These are phyloP conservation scores for Cyclotella choctawhatcheeana DNA, from an alignment of 108 stramenopile species.

Conservation along the genomic window DNA sequence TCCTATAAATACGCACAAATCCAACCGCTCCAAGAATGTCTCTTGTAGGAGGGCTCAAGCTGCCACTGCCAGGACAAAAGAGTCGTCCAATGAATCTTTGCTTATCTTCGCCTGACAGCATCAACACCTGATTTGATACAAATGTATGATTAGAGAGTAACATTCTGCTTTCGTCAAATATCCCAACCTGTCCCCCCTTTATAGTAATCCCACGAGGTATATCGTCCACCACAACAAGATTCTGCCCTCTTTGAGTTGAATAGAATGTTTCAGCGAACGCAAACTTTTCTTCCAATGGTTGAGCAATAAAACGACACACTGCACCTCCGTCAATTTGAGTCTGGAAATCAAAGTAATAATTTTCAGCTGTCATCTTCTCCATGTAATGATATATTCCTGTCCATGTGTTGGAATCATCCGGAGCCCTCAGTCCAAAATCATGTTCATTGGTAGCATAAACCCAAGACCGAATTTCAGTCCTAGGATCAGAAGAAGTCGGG, in stretches of 20 bases:
- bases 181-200: slow-evolving; percentile 15
- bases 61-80: slow-evolving; percentile 24
- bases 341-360: slow-evolving; percentile 41
- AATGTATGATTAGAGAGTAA: not conserved
- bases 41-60: not conserved
- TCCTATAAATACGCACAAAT: slow-evolving; percentile 11
- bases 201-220: slow-evolving; percentile 7
- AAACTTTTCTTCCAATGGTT: slow-evolving; percentile 26
- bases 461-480: slow-evolving; percentile 24
- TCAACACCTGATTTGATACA: not conserved
- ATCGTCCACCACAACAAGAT: not conserved
- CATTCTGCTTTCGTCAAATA: slow-evolving; percentile 4
- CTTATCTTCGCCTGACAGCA: slow-evolving; percentile 7
- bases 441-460: slow-evolving; percentile 15
- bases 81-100: slow-evolving; percentile 36
- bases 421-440: slow-evolving; percentile 35
- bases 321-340: slow-evolving; percentile 14
- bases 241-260: not conserved
- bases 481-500: slow-evolving; percentile 3
- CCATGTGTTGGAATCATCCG: slow-evolving; percentile 41
- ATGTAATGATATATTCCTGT: slow-evolving; percentile 32
- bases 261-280: slow-evolving; percentile 12
- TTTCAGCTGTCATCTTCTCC: slow-evolving; percentile 25
- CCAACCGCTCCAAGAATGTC: slow-evolving; percentile 29
- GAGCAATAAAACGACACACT: slow-evolving; percentile 24